phyloP scores from a whole-genome alignment of 257 asterid species.

The Ilex aquifolium region DNA sequence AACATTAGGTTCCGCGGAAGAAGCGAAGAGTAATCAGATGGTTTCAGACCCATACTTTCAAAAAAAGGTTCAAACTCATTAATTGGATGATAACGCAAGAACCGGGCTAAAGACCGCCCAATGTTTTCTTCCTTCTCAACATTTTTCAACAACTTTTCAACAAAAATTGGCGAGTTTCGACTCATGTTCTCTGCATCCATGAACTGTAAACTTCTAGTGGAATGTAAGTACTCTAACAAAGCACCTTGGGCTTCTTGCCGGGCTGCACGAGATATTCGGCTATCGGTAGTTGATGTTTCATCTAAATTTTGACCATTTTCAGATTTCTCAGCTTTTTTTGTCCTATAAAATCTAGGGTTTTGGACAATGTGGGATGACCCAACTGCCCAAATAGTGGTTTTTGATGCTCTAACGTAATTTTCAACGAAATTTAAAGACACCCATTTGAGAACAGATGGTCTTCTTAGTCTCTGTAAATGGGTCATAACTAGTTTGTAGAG shows the following conservation, averaged over 20 bases:
- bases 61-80: conserved; percentile 87
- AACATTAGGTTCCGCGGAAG: conserved; percentile 60
- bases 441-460: conserved; percentile 30
- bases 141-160: conserved; percentile 35
- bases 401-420: conserved; percentile 21
- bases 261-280: conserved; percentile 18
- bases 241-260: conserved; percentile 57
- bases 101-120: conserved; percentile 38
- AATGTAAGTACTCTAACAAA: conserved; percentile 64
- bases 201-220: conserved; percentile 57
- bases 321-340: conserved; percentile 16
- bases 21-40: conserved; percentile 34
- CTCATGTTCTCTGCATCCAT: conserved; percentile 73
- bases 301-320: conserved; percentile 4
- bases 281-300: not conserved
- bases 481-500: conserved; percentile 27
- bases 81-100: conserved; percentile 74
- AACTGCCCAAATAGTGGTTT: conserved; percentile 21
- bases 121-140: conserved; percentile 31
- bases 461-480: conserved; percentile 32
- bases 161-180: conserved; percentile 55
- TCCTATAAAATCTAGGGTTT: conserved; percentile 30
- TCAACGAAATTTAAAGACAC: conserved; percentile 19
- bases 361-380: conserved; percentile 26
- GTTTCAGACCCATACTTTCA: conserved; percentile 72